phyloP scores from a whole-genome alignment of 2,329 filamentous ascomycete species.

The Fusarium sp. region DNA sequence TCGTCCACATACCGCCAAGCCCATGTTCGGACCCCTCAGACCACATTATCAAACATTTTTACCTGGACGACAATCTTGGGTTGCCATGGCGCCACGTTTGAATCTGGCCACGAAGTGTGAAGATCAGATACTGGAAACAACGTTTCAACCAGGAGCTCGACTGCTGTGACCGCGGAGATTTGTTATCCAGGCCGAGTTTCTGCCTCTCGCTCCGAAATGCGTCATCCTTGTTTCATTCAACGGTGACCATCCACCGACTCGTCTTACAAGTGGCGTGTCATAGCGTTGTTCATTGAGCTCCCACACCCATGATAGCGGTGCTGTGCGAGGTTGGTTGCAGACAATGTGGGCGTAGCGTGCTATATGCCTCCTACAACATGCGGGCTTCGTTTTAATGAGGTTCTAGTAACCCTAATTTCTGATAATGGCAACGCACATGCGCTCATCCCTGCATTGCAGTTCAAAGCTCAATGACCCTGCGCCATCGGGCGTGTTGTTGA shows the following conservation, averaged over 20 bases:
- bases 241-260: constrained; percentile 1
- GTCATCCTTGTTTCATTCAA: constrained; percentile 36
- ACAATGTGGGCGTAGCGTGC: neutral
- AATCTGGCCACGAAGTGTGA: neutral
- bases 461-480: neutral
- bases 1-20: neutral
- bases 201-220: constrained; percentile 5
- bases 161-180: neutral
- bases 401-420: neutral
- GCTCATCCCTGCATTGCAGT: neutral
- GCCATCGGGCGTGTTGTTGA: neutral
- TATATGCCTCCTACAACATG: neutral
- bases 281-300: constrained; percentile 6
- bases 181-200: constrained; percentile 4
- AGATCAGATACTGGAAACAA: constrained; percentile 6
- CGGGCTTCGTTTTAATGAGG: neutral
- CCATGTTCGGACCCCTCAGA: neutral
- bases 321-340: constrained; percentile 1
- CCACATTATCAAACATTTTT: constrained; percentile 12
- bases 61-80: constrained; percentile 12
- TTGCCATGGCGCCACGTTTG: constrained; percentile 14
- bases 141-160: neutral
- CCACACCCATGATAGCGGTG: constrained; percentile 1
- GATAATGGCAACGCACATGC: neutral
- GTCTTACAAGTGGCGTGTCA: constrained; percentile 30